Base-by-base conservation (phyloP, 225 moss, liverwort and hornwort genomes). In the Rhytidiadelphus loreus region DNA sequence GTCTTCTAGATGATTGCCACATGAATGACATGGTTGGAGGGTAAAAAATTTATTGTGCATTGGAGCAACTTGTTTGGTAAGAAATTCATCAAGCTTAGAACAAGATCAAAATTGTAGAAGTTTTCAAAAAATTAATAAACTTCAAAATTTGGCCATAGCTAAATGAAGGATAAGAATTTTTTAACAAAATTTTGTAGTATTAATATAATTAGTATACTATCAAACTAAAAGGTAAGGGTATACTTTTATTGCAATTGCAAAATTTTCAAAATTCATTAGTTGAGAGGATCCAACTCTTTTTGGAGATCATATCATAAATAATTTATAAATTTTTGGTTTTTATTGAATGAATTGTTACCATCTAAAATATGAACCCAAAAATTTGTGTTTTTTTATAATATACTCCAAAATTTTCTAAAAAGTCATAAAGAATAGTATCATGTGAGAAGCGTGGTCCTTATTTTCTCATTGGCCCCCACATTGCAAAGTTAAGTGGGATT, bases 1-100 rank as follows among this genome's bases (percentile, higher is more conserved):
- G 13, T 52, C 50, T 52, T 48, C 48, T 7, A 30, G 0, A 12
- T 11, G 12, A 48, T 48, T 0, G 1, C 0, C 20, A 12, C 12
- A 30, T 30, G 18, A 30, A 2, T 2, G 6, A 18, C 1, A 6
- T 48, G 46, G 19, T 32, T 74, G 4, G 48, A 74, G 32, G 12
- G 32, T 4, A 12, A 30, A 12, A 73, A 48, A 11, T 7, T 73
- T 32, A 48, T 7, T 2, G 0, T 73, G 1, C 37, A 48, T 59
- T 0, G 5, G 10, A 70, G 8, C 0, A 71, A 0, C 1, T 29
- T 4, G 0, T 5, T 6, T 30, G 19, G 5, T 56, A 16, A 78
- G 11, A 56, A n/a, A 55, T 55, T 16, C 4, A 55, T 56, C 7
- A 17, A 56, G 37, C 25, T 22, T n/a, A 8, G 5, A 6, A 14